Base-by-base conservation (phyloP, 106 monocot species). In the Allium sativum region DNA sequence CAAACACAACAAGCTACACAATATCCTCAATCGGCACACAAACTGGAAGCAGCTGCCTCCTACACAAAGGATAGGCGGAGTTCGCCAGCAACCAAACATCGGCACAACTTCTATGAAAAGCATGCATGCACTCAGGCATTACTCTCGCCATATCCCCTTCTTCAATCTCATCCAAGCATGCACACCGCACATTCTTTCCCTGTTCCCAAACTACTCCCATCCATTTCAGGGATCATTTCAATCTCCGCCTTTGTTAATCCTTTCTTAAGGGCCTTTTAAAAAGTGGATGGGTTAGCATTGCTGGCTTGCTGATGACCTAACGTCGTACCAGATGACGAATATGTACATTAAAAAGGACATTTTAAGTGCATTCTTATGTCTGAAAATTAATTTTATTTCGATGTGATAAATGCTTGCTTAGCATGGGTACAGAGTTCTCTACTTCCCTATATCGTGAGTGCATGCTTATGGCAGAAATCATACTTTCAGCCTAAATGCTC, bases 21-120 rank as follows among this genome's bases (percentile, higher is more conserved):
- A 31, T 31, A 31, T 31, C 31, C 31, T 31, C 31, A 0, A 31
- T 5, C 0, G 31, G 31, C 31, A 31, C 31, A 31, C 31, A 31
- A 31, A 31, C 31, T 31, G 31, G 31, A 31, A 50, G 3, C 48
- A 50, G 15, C 48, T 15, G 48, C 11, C 15, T 50, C 10, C 73
- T 46, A 52, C 73, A 73, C 40, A 73, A 13, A 8, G 73, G 73
- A 58, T 66, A 73, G 1, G 42, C 53, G 0, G 73, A 48, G n/a
- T 58, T 50, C 1, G 58, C 21, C 8, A 13, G 15, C 45, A 73
- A 67, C 73, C 73, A 73, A 0, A 14, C 8, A 20, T 73, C 66
- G 13, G 52, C 60, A 21, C 73, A 73, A 1, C 12, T 12, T 16
- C 58, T 44, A 31, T 73, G 73, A 48, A 73, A 73, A 3, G 66